Conservation (phyloP, 202 grass and related monocot genomes). For the Tripidium arundinaceum region DNA sequence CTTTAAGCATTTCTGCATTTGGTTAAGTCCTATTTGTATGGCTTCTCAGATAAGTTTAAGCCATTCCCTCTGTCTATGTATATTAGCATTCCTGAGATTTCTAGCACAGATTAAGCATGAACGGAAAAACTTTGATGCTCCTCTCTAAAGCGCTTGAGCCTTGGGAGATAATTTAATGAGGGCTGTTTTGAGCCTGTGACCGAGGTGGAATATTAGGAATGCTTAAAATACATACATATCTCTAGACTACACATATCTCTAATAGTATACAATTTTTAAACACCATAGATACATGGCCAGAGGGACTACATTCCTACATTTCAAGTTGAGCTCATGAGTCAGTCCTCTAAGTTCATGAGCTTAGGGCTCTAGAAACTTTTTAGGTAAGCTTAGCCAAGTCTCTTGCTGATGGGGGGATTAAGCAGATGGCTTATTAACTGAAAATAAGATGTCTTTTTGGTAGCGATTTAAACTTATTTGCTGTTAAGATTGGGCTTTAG, state of each 20-base stretch:
- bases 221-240: too few relatives aligned
- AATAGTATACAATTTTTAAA: too few relatives aligned
- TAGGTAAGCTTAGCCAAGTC: background rate
- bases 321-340: background rate
- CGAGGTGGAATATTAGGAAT: too few relatives aligned
- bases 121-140: background rate
- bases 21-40: background rate
- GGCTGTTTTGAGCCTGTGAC: too few relatives aligned
- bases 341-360: background rate
- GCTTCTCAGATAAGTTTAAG: constrained; percentile 4
- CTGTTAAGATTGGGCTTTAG: constrained; percentile 8
- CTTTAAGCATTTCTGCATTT: too few relatives aligned
- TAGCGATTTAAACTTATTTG: background rate
- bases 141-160: background rate
- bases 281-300: too few relatives aligned
- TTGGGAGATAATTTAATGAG: too few relatives aligned
- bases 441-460: background rate
- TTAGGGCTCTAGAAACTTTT: background rate
- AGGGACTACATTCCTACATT: background rate
- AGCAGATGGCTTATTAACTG: background rate
- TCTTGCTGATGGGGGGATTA: background rate
- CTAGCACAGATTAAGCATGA: background rate
- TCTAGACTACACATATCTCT: too few relatives aligned
- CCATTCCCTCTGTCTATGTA: background rate
- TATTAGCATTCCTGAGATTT: background rate